Conservation (phyloP, 495 filamentous ascomycete species). For the Penicillium samsonianum region DNA sequence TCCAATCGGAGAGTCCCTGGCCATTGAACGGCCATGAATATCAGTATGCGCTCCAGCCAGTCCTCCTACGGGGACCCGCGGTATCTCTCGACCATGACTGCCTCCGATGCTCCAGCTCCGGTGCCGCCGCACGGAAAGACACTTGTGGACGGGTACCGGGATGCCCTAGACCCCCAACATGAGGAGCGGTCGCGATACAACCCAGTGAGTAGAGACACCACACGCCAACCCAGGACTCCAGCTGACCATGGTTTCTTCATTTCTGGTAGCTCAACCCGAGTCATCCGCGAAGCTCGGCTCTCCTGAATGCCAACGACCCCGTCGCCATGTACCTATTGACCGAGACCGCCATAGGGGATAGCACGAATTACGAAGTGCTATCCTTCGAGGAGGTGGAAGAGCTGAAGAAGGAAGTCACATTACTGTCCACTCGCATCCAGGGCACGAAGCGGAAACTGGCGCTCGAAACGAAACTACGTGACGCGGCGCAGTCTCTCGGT, state of each 20-base stretch:
- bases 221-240: background rate
- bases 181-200: slow-evolving; percentile 42
- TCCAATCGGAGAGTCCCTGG: slow-evolving; percentile 17
- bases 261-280: slow-evolving; percentile 34
- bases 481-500: slow-evolving; percentile 84
- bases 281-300: slow-evolving; percentile 43
- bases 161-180: slow-evolving; percentile 35
- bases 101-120: slow-evolving; percentile 41
- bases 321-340: slow-evolving; percentile 82
- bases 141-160: slow-evolving; percentile 51
- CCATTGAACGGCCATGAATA: slow-evolving; percentile 41
- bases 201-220: slow-evolving; percentile 36
- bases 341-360: slow-evolving; percentile 89
- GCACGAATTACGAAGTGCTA: slow-evolving; percentile 77
- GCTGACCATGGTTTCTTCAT: slow-evolving; percentile 19
- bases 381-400: slow-evolving; percentile 88
- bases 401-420: slow-evolving; percentile 78
- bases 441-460: slow-evolving; percentile 76
- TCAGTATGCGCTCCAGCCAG: slow-evolving; percentile 47
- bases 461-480: slow-evolving; percentile 91
- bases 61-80: slow-evolving; percentile 53
- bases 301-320: slow-evolving; percentile 54
- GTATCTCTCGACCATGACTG: slow-evolving; percentile 39
- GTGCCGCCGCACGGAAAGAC: slow-evolving; percentile 36
- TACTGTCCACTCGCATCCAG: slow-evolving; percentile 72